A percentile compares a stretch with the other conserved stretches of the same genome.
Evolutionary conservation across 306 rosid genomes (phyloP).

Genomic region (Cucumis melo): DNA sequence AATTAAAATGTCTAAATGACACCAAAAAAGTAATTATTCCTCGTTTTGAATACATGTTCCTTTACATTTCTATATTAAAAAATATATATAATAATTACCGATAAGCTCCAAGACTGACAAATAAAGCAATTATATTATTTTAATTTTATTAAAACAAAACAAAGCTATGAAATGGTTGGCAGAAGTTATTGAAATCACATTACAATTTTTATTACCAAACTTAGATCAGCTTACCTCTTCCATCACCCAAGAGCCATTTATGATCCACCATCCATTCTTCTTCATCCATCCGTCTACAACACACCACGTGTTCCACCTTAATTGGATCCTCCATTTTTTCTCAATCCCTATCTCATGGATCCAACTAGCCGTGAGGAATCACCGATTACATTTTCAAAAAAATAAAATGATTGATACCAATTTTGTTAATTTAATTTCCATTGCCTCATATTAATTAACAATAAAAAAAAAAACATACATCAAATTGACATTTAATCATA

Average conservation of each 20-base stretch:
- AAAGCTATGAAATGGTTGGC: background rate
- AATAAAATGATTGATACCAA: background rate
- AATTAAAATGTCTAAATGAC: background rate
- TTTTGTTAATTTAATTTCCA: background rate
- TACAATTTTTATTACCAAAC: background rate
- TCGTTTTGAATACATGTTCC: background rate
- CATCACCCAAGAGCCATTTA: background rate
- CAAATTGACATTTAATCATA: background rate
- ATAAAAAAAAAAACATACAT: background rate
- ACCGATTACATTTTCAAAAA: background rate
- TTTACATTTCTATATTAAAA: background rate
- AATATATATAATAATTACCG: background rate
- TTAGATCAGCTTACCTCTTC: background rate
- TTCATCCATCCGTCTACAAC: background rate
- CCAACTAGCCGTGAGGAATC: background rate
- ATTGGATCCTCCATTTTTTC: background rate
- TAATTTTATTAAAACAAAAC: background rate
- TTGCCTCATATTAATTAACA: background rate
- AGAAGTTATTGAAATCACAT: background rate
- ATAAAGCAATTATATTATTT: background rate
- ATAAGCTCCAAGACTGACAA: background rate
- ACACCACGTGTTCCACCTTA: background rate
- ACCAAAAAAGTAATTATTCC: background rate
- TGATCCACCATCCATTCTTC: background rate
- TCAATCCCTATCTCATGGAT: background rate